Evolutionary conservation across 2,329 filamentous ascomycete genomes (phyloP).

Genomic region (Colletotrichum sp.): DNA sequence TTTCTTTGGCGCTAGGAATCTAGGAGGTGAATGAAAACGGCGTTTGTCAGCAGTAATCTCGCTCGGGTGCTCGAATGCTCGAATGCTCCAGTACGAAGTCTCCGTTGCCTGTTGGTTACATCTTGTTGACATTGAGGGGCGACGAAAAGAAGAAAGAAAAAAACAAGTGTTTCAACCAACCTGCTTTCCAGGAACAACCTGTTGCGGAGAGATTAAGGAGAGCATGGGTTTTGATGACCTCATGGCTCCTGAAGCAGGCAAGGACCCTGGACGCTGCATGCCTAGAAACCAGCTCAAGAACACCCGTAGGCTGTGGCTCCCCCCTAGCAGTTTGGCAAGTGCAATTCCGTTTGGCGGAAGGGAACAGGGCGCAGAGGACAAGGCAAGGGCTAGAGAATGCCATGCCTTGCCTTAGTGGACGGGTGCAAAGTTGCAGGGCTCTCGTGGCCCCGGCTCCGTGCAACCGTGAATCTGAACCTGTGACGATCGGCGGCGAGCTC

Average conservation of each 20-base stretch:
- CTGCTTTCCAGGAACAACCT: constrained; percentile 4
- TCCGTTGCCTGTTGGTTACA: neutral
- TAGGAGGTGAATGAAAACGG: neutral
- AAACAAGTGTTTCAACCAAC: neutral
- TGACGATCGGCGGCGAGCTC: constrained; percentile 13
- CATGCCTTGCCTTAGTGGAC: neutral
- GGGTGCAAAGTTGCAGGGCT: constrained; percentile 4
- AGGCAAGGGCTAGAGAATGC: neutral
- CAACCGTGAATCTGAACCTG: constrained; percentile 15
- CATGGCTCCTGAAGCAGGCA: constrained; percentile 9
- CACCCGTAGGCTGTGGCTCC: neutral
- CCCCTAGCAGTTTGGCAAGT: neutral
- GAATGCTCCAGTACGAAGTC: neutral
- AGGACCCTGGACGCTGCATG: neutral
- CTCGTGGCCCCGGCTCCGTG: neutral
- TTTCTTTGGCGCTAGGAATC: neutral
- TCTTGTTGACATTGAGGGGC: neutral
- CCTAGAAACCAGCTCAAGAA: neutral
- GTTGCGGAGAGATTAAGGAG: constrained; percentile 19
- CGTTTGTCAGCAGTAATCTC: neutral
- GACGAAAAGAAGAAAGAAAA: neutral
- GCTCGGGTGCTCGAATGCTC: neutral
- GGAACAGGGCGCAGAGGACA: neutral
- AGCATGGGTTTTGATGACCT: constrained; percentile 17
- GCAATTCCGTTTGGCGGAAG: neutral